Percentiles rank a stretch among this genome's conserved stretches.
phyloP scores from a whole-genome alignment of 768 basidiomycete genomes.

The Panellus pusillus region DNA sequence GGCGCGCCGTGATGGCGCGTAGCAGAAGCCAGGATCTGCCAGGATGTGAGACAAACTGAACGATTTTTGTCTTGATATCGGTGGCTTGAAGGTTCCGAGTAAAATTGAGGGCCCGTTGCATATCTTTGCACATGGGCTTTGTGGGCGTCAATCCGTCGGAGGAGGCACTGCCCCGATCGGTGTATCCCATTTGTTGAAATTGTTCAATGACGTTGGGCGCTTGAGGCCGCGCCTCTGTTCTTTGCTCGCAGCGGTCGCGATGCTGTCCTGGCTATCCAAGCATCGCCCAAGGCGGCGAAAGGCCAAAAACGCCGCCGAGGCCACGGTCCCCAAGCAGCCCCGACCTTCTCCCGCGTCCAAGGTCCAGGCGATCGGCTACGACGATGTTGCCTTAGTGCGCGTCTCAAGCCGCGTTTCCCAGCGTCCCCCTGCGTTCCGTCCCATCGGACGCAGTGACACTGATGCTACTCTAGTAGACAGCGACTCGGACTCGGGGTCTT shows the following conservation, averaged over 20 bases:
- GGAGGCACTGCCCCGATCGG: constrained; percentile 6
- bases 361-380: neutral
- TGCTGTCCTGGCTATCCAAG: constrained; percentile 18
- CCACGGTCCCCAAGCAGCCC: neutral
- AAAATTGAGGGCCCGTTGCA: too few relatives aligned
- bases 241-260: constrained; percentile 14
- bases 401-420: constrained; percentile 3
- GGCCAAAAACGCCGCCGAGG: constrained; percentile 3
- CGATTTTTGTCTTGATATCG: too few relatives aligned
- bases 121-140: neutral
- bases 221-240: neutral
- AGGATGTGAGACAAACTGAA: too few relatives aligned
- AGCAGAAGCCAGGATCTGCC: too few relatives aligned
- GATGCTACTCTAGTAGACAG: constrained; percentile 18
- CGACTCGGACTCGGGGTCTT: constrained; percentile 15
- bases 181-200: too few relatives aligned
- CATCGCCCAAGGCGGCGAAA: constrained; percentile 16
- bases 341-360: neutral
- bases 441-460: constrained; percentile 9
- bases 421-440: constrained; percentile 3
- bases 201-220: too few relatives aligned
- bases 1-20: too few relatives aligned
- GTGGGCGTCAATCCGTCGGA: constrained; percentile 3
- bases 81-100: too few relatives aligned
- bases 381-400: neutral